phyloP scores from a whole-genome alignment of 331 rosid species.

The Dryas integrifolia region DNA sequence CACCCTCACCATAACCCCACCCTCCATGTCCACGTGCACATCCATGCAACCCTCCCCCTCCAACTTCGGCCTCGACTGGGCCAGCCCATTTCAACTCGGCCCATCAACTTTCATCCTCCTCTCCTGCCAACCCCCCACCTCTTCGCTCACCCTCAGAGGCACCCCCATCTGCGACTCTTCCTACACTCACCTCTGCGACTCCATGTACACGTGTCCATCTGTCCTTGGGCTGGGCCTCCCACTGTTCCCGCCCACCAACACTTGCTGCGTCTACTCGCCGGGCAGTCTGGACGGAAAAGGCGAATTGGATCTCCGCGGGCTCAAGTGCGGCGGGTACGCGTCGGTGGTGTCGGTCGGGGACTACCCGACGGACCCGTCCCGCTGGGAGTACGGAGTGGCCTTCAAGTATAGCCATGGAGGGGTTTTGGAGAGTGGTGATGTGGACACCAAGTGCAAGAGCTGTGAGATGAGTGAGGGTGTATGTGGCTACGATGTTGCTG shows the following conservation, averaged over 20 bases:
- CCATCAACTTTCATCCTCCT: conserved; percentile 68
- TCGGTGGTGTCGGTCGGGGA: conserved; percentile 53
- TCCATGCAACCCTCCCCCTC: conserved; percentile 43
- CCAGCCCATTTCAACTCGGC: conserved; percentile 58
- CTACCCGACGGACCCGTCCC: conserved; percentile 46
- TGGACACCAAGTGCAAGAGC: conserved; percentile 38
- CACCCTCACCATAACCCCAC: conserved; percentile 51
- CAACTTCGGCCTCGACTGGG: conserved; percentile 56
- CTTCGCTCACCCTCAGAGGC: conserved; percentile 38
- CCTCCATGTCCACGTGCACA: conserved; percentile 61
- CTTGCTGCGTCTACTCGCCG: conserved; percentile 67
- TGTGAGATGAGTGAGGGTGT: conserved; percentile 63
- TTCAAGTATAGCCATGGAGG: conserved; percentile 45
- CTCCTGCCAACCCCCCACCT: conserved; percentile 44
- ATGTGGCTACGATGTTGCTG: conserved; percentile 46
- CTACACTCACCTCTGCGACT: conserved; percentile 54
- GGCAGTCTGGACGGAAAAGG: conserved; percentile 48
- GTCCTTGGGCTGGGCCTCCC: conserved; percentile 46
- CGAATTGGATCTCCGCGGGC: conserved; percentile 39
- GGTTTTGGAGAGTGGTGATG: conserved; percentile 30
- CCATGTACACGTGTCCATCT: conserved; percentile 58
- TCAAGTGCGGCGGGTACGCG: conserved; percentile 44
- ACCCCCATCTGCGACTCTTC: conserved; percentile 49
- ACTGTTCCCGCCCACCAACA: conserved; percentile 50
- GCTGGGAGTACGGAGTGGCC: conserved; percentile 58